Base-by-base conservation (phyloP, 306 rosid species). In the Dalbergia cultrata region DNA sequence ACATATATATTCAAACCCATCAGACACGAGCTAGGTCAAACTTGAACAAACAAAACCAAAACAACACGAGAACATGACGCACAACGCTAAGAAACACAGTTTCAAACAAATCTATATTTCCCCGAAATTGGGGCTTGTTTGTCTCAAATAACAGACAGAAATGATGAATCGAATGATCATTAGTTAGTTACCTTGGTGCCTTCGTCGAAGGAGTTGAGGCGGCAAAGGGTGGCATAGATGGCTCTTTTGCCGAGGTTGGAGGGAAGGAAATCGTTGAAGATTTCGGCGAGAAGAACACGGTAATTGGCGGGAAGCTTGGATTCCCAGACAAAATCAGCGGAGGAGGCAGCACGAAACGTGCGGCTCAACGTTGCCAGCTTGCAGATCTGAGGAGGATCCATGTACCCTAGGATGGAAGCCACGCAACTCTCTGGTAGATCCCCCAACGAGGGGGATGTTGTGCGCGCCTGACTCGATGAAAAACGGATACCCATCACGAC, bases 271-370 rank as follows among this genome's bases (percentile, higher is more conserved):
- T 81, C 81, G 7, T 83, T 84, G 49, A 87, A 75, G 37, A 92
- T 72, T 43, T 85, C 79, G 8, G 13, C 37, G 7, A 81, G 72
- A 59, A 92, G 81, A 64, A 69, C 37, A 49, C 58, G 54, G 83
- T 84, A 90, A 82, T 92, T 92, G 0, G 83, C 14, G 4, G 97
- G 97, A 62, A 92, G 79, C 67, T 92, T 92, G 35, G 94, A 86
- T 47, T 92, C 94, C 97, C 94, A 92, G 35, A 90, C 90, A 39
- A 87, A 90, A 87, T 92, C 94, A 1, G 97, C 94, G 89, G 81
- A 87, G 5, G 97, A 88, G 54, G 94, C 94, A 1, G 88, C 94
- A 4, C 90, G 97, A 78, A 92, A 92, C 34, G 93, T 87, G 70
- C 88, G 89, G 60, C 86, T 90, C 83, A 92, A 74, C 45, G 57